Base-by-base conservation (phyloP, 805 yeast genomes). In the Candida schatavii region DNA sequence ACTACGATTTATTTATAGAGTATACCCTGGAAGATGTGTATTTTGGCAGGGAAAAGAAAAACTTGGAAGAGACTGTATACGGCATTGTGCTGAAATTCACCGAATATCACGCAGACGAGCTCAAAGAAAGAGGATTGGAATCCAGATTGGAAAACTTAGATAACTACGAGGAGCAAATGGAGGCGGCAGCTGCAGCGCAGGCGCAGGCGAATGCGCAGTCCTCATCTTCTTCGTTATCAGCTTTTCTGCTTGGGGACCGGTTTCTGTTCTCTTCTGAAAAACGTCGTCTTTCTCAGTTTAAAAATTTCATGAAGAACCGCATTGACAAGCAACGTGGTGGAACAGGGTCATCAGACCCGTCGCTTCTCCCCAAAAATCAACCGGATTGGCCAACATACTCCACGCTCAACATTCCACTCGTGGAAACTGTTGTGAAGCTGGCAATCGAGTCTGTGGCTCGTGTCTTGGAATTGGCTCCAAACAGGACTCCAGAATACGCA, bases 401-500 rank as follows among this genome's bases (percentile, higher is more conserved):
- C 2, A 52, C 53, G 13, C 47, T 75, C 35, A 68, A 71, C 23
- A 56, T 83, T 5, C 51, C 63, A 13, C 64, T 70, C 20, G 80
- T 86, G 2, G 90, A 87, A 48, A 65, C 71, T 3, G 75, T 87
- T 43, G 66, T 88, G 31, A 82, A 81, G 49, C 77, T 85, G 14
- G 75, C 83, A 5, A 83, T 88, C 27, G 97, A 89, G 61, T 75
- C 90, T 1, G 69, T 88, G 3, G 83, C 90, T 2, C 72, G 97
- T 55, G 70, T 84, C 3, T 73, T 87, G 52, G 96, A 88, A 56
- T 66, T 88, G 29, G 72, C 81, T 0, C 87, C 91, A 1, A 66
- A 67, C 21, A 80, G 75, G 44, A 69, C 85, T 2, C 74, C 83
- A 5, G 81, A 75, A 35, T 77, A 81, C 52, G 75, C 88, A 0